Percentiles rank a stretch among this genome's conserved stretches.
Evolutionary conservation across 2,329 filamentous ascomycete genomes (phyloP).

Genomic region (Sphaerostilbella broomeana): DNA sequence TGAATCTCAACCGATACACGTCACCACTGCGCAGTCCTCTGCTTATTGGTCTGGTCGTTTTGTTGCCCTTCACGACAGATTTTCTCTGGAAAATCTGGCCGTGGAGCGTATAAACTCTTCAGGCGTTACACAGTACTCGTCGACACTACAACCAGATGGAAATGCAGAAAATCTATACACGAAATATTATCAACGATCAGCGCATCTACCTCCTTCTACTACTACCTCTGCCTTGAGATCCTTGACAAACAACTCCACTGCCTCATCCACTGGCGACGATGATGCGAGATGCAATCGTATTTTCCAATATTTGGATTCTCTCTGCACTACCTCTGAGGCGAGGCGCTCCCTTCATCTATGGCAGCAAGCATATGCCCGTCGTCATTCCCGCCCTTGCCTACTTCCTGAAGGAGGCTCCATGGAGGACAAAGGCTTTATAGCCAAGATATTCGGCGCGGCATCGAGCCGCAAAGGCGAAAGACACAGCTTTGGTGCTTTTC

Average conservation of each 20-base stretch:
- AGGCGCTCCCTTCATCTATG: slow-evolving; percentile 40
- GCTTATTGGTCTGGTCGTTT: slow-evolving; percentile 60
- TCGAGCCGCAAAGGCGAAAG: slow-evolving; percentile 17
- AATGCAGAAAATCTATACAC: slow-evolving; percentile 16
- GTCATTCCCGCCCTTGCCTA: slow-evolving; percentile 29
- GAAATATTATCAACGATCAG: slow-evolving; percentile 11
- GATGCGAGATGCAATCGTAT: slow-evolving; percentile 38
- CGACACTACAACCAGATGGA: slow-evolving; percentile 3
- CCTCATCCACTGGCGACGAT: slow-evolving; percentile 26
- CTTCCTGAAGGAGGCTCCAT: slow-evolving; percentile 33
- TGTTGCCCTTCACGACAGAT: slow-evolving; percentile 46
- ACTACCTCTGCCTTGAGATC: slow-evolving; percentile 28
- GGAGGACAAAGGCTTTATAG: slow-evolving; percentile 24
- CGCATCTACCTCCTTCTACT: slow-evolving; percentile 26
- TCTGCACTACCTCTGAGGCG: slow-evolving; percentile 44
- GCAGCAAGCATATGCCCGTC: slow-evolving; percentile 44
- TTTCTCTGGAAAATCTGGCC: slow-evolving; percentile 23
- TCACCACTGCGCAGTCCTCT: slow-evolving; percentile 39
- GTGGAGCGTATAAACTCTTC: slow-evolving; percentile 5
- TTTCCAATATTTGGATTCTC: slow-evolving; percentile 39
- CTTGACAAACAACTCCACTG: slow-evolving; percentile 16
- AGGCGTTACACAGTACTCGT: neutral
- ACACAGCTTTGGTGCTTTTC: slow-evolving; percentile 16
- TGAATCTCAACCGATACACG: slow-evolving; percentile 22
- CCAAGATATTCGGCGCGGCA: slow-evolving; percentile 22